These are phyloP conservation scores for Thelonectria rubi DNA, from an alignment of 2,329 filamentous ascomycete species.

Conservation along the genomic window DNA sequence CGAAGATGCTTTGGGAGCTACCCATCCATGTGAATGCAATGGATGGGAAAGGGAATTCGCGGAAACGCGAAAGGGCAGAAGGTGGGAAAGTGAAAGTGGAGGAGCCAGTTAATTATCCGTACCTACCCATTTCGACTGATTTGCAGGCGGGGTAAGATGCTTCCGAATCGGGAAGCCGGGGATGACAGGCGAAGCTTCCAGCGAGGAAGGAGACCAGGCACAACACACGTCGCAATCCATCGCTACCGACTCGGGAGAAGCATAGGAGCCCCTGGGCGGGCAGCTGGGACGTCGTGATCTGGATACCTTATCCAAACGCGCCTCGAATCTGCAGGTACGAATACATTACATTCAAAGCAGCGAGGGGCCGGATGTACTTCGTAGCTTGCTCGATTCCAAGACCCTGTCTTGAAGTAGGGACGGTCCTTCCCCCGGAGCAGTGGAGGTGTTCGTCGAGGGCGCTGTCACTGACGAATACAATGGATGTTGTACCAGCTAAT, in stretches of 20 bases:
- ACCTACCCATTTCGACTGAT: constrained; percentile 1
- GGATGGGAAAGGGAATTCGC: background rate
- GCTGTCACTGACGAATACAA: background rate
- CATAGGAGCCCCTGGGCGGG: too few species aligned
- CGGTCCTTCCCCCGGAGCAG: background rate
- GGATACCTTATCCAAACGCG: too few species aligned
- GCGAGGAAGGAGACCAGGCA: constrained; percentile 1
- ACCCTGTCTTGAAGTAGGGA: too few species aligned
- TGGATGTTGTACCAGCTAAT: constrained; percentile 11
- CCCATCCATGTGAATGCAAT: background rate
- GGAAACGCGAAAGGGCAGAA: background rate
- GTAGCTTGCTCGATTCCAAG: too few species aligned
- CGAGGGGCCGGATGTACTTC: too few species aligned
- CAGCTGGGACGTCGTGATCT: too few species aligned
- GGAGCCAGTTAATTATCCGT: too few species aligned
- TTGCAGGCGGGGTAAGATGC: constrained; percentile 14
- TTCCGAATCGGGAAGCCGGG: constrained; percentile 15
- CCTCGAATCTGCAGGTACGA: too few species aligned
- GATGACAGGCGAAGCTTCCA: background rate
- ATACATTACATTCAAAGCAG: too few species aligned
- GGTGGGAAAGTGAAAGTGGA: background rate
- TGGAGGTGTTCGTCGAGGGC: constrained; percentile 7
- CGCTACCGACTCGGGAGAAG: too few species aligned
- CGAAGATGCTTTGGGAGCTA: too few species aligned
- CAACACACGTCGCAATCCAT: too few species aligned